These are phyloP conservation scores for Ganoderma resinaceum DNA, from an alignment of 1,284 basidiomycete species.

Conservation along the genomic window DNA sequence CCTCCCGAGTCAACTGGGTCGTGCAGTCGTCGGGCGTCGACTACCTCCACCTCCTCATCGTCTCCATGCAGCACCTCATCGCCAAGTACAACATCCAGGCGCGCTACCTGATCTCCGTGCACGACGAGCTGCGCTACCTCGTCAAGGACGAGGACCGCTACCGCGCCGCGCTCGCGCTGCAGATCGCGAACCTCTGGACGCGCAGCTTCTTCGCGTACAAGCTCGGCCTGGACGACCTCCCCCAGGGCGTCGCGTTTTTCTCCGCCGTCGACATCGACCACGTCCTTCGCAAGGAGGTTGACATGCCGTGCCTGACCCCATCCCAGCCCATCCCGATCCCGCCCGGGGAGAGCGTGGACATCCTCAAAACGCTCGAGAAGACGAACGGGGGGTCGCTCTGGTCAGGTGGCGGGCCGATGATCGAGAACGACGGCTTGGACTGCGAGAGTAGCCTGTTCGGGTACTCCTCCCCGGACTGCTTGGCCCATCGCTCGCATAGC, in stretches of 20 bases:
- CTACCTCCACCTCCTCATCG: slow-evolving; percentile 96
- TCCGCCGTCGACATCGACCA: slow-evolving; percentile 95
- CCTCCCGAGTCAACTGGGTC: slow-evolving; percentile 99
- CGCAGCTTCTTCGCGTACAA: slow-evolving; percentile 91
- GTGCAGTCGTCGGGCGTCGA: slow-evolving; percentile 99
- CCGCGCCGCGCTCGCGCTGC: slow-evolving; percentile 90
- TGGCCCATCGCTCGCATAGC: slow-evolving; percentile 66
- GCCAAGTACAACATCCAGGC: slow-evolving; percentile 86
- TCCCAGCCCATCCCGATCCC: slow-evolving; percentile 87
- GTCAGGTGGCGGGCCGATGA: slow-evolving; percentile 64
- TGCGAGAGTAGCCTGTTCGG: slow-evolving; percentile 44
- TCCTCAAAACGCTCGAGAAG: slow-evolving; percentile 67
- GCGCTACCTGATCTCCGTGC: slow-evolving; percentile 95
- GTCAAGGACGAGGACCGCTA: slow-evolving; percentile 90
- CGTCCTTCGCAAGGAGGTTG: slow-evolving; percentile 94
- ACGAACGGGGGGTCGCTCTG: slow-evolving; percentile 73
- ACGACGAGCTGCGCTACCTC: slow-evolving; percentile 96
- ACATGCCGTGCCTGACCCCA: slow-evolving; percentile 95
- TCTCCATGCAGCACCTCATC: slow-evolving; percentile 93
- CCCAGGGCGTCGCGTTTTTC: slow-evolving; percentile 95
- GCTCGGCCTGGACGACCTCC: slow-evolving; percentile 95
- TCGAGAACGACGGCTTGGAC: slow-evolving; percentile 33
- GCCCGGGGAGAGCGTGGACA: slow-evolving; percentile 87
- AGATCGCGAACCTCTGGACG: slow-evolving; percentile 97
- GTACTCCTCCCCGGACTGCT: slow-evolving; percentile 61